These are phyloP conservation scores for Boletus pseudo-olivaceus DNA, from an alignment of 768 basidiomycete genomes.

Conservation along the genomic window DNA sequence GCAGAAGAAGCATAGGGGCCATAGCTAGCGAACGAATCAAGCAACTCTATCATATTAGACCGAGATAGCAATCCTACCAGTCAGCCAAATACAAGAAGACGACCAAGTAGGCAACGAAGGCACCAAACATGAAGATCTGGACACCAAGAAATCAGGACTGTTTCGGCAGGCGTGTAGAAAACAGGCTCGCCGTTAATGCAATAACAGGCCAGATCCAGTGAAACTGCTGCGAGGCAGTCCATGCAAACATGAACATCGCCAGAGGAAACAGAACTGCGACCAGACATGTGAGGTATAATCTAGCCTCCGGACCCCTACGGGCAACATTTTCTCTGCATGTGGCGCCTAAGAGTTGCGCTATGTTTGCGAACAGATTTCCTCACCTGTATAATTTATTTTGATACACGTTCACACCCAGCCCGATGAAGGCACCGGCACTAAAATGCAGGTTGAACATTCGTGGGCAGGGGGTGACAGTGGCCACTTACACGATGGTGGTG, in stretches of 20 bases:
- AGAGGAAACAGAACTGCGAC: constrained; percentile 51
- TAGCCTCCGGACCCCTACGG: constrained; percentile 47
- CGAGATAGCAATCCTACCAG: constrained; percentile 37
- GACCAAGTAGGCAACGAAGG: constrained; percentile 50
- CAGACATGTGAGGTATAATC: constrained; percentile 52
- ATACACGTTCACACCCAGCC: constrained; percentile 40
- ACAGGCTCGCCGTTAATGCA: constrained; percentile 8
- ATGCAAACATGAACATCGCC: constrained; percentile 68
- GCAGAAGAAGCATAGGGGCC: constrained; percentile 63
- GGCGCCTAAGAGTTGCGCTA: constrained; percentile 17
- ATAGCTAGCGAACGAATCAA: constrained; percentile 33
- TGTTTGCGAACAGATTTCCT: not conserved
- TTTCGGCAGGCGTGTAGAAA: not conserved
- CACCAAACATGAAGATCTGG: constrained; percentile 47
- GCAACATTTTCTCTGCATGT: constrained; percentile 29
- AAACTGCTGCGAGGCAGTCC: constrained; percentile 51
- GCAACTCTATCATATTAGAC: not conserved
- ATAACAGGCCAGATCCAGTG: constrained; percentile 53
- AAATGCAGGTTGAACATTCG: not conserved
- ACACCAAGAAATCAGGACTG: not conserved
- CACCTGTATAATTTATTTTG: constrained; percentile 49
- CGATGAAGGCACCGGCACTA: constrained; percentile 52
- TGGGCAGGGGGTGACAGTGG: not conserved
- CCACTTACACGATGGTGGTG: constrained; percentile 49
- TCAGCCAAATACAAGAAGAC: constrained; percentile 61